Evolutionary conservation across 2,329 filamentous ascomycete species (phyloP).

Genomic region (Zasmidium citrigriseum): DNA sequence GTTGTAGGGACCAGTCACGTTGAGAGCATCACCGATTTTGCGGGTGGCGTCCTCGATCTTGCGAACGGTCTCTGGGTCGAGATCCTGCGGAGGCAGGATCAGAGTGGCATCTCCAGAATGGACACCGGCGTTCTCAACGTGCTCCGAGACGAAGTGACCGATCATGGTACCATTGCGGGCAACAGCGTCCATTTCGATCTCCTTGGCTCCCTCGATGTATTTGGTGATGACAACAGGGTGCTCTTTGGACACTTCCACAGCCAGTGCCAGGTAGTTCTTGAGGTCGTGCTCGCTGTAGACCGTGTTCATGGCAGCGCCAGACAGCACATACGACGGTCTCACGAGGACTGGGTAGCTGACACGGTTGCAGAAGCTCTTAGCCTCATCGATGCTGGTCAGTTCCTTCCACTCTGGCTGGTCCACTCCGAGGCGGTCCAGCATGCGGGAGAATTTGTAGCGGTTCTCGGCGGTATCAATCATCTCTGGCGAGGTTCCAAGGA

Average conservation of each 20-base stretch:
- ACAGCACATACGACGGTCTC: conserved; percentile 93
- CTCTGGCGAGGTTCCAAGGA: conserved; percentile 93
- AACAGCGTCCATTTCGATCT: conserved; percentile 99
- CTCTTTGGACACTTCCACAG: conserved; percentile 88
- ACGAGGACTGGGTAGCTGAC: conserved; percentile 94
- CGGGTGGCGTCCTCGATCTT: conserved; percentile 92
- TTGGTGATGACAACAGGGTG: conserved; percentile 98
- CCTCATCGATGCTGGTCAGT: conserved; percentile 90
- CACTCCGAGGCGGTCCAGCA: conserved; percentile 91
- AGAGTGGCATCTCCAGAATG: conserved; percentile 97
- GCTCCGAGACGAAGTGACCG: conserved; percentile 96
- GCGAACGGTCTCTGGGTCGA: conserved; percentile 82
- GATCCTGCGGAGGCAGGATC: conserved; percentile 90
- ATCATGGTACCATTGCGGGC: conserved; percentile 86
- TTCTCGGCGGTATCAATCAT: conserved; percentile 99
- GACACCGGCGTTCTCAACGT: conserved; percentile 97
- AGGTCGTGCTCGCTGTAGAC: conserved; percentile 96
- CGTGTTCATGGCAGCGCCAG: conserved; percentile 98
- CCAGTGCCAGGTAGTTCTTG: conserved; percentile 84
- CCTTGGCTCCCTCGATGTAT: conserved; percentile 98
- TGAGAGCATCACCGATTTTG: conserved; percentile 91
- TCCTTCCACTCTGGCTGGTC: conserved; percentile 99
- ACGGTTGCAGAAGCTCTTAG: conserved; percentile 79
- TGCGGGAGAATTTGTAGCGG: conserved; percentile 96
- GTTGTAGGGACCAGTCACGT: conserved; percentile 96